Base-by-base conservation (phyloP, 257 asterid genomes). In the Datura wrightii region DNA sequence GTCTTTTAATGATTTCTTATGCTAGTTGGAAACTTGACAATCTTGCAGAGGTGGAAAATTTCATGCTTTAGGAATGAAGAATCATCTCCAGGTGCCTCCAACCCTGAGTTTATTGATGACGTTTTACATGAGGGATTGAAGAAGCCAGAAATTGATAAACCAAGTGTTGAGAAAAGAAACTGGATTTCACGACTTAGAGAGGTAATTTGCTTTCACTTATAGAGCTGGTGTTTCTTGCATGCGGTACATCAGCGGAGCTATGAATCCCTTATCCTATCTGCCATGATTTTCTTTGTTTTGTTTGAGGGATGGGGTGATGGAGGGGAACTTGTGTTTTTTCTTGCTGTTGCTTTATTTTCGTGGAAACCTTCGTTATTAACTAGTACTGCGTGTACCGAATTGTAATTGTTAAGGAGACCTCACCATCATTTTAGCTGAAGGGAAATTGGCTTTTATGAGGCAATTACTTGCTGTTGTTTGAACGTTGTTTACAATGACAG, bases 21-120 rank as follows among this genome's bases (percentile, higher is more conserved):
- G 66, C n/a, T 41, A 67, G 56, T 52, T 16, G 46, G n/a, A 3
- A 56, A 55, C 56, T 72, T 88, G 52, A 78, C 46, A 36, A 42
- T 87, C 82, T 60, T 86, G 87, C 86, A 93, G 98, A 92, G 89
- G 88, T 86, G 94, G 96, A 92, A 89, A 90, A 83, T 95, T 84
- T 88, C 87, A 36, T 95, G 98, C 93, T 95, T 95, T 85, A 90
- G 93, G 86, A 92, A 93, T 82, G 98, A 92, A 56, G 96, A 94
- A 70, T 82, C 53, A 42, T 76, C 92, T 79, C 85, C 88, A 42
- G 90, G 87, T 79, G 82, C 88, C 52, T 90, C 92, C 54, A 89
- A 90, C 54, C 88, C 89, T 6, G 92, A 91, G 84, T 81, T 90
- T 60, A 80, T 82, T 69, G 94, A 88, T 84, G 95, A 92, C 58